These are phyloP conservation scores for Hypsizygus marmoreus DNA, from an alignment of 768 basidiomycete genomes.

Conservation along the genomic window DNA sequence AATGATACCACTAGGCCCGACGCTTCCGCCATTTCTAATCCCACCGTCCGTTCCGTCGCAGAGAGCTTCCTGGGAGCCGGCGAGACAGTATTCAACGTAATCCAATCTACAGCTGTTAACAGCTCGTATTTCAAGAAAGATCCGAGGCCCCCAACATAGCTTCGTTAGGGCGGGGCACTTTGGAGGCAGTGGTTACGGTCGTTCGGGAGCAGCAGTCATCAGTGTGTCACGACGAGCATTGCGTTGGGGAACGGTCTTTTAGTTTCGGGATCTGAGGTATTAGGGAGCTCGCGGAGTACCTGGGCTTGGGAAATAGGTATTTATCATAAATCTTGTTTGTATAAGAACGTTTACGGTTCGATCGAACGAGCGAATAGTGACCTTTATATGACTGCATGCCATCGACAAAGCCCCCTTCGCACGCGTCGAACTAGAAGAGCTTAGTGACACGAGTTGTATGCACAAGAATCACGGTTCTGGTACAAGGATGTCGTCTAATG, in stretches of 20 bases:
- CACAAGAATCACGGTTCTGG: too few relatives aligned
- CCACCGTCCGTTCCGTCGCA: conserved; percentile 72
- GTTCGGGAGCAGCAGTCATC: not conserved
- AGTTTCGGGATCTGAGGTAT: not conserved
- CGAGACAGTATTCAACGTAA: conserved; percentile 86
- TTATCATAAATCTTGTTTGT: conserved; percentile 15
- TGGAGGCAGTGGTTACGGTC: conserved; percentile 1
- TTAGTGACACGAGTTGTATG: too few relatives aligned
- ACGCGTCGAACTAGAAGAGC: too few relatives aligned
- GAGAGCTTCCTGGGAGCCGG: conserved; percentile 86
- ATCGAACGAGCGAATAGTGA: conserved; percentile 2
- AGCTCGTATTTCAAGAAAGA: conserved; percentile 79
- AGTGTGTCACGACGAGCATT: too few relatives aligned
- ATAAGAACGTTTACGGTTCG: conserved; percentile 9
- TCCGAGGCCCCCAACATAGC: conserved; percentile 35
- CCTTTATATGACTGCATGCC: not conserved
- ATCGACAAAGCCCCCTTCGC: not conserved
- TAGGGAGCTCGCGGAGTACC: not conserved
- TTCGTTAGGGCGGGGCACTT: conserved; percentile 17
- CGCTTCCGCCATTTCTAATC: conserved; percentile 70
- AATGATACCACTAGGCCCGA: conserved; percentile 51
- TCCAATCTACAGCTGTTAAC: conserved; percentile 84
- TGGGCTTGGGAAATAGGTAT: conserved; percentile 14
- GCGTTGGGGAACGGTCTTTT: too few relatives aligned
- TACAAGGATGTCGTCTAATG: too few relatives aligned